These are phyloP conservation scores for Diaporthe capsici DNA, from an alignment of 2,329 filamentous ascomycete species.

Conservation along the genomic window DNA sequence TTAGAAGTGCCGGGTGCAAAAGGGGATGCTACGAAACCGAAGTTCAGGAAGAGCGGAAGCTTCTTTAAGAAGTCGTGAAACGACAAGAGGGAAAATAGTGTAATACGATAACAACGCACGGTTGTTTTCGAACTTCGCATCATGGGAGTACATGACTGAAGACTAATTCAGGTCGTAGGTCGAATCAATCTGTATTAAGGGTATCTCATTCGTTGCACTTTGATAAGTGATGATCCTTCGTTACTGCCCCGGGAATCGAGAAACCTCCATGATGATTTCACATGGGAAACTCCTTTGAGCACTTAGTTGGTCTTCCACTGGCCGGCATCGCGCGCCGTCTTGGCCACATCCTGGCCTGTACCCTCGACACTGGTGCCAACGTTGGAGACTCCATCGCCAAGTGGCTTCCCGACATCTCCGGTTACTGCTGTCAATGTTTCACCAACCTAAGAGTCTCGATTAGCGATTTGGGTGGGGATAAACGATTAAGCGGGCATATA, in stretches of 20 bases:
- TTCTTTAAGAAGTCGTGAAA: not conserved
- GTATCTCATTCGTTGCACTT: slow-evolving; percentile 17
- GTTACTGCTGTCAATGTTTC: slow-evolving; percentile 36
- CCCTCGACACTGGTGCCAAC: slow-evolving; percentile 38
- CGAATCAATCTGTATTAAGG: slow-evolving; percentile 9
- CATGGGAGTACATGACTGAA: not conserved
- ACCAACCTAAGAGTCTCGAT: not conserved
- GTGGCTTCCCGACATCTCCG: slow-evolving; percentile 37
- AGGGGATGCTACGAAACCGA: not conserved
- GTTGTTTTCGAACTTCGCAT: too few species aligned
- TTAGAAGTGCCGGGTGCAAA: not conserved
- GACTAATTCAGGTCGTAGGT: not conserved
- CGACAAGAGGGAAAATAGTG: not conserved
- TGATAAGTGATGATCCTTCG: too few species aligned
- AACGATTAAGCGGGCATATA: slow-evolving; percentile 45
- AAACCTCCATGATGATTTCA: too few species aligned
- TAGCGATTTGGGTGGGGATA: not conserved
- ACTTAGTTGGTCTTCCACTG: slow-evolving; percentile 41
- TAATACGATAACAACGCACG: not conserved
- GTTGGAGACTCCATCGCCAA: slow-evolving; percentile 39
- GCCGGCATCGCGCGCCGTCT: slow-evolving; percentile 37
- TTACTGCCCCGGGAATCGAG: not conserved
- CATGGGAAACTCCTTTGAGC: too few species aligned
- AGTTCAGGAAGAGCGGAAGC: not conserved
- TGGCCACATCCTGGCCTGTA: slow-evolving; percentile 35